These are phyloP conservation scores for Magnusiomyces sp. DNA, from an alignment of 1,139 yeast species.

Conservation along the genomic window DNA sequence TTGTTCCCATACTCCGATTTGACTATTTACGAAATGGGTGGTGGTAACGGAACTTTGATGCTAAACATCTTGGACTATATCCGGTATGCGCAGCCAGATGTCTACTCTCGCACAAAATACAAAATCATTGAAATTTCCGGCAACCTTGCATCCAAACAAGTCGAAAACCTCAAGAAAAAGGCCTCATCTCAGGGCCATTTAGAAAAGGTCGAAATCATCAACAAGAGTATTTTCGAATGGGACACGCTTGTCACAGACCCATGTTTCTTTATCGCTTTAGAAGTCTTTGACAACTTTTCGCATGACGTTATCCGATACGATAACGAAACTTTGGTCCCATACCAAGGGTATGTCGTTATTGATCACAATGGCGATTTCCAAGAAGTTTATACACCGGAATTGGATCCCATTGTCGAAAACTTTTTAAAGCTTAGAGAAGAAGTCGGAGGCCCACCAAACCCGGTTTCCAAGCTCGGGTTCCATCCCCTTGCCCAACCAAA, in stretches of 20 bases:
- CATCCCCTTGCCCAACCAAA: constrained; percentile 35
- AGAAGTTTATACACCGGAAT: constrained; percentile 62
- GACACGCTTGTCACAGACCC: constrained; percentile 53
- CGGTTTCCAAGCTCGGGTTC: constrained; percentile 30
- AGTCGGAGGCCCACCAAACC: constrained; percentile 26
- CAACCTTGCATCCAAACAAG: constrained; percentile 58
- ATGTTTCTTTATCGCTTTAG: constrained; percentile 72
- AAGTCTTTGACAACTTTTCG: constrained; percentile 77
- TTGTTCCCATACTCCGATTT: constrained; percentile 60
- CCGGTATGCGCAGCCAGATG: constrained; percentile 56
- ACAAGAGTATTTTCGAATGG: constrained; percentile 76
- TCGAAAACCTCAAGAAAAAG: constrained; percentile 24
- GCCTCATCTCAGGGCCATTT: constrained; percentile 36
- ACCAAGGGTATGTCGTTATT: constrained; percentile 69
- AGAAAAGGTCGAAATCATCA: constrained; percentile 55
- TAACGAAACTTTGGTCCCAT: constrained; percentile 54
- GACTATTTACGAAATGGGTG: constrained; percentile 79
- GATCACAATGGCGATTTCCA: constrained; percentile 71
- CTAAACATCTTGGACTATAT: constrained; percentile 63
- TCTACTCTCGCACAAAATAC: constrained; percentile 59
- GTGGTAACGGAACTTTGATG: constrained; percentile 87
- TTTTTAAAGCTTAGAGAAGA: constrained; percentile 49
- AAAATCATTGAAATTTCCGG: constrained; percentile 70
- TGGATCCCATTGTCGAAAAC: constrained; percentile 52
- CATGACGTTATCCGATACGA: constrained; percentile 80